A percentile compares a stretch with the other conserved stretches of the same genome.
Conservation (phyloP, 169 alveolate species). For the Theileria sp. region DNA sequence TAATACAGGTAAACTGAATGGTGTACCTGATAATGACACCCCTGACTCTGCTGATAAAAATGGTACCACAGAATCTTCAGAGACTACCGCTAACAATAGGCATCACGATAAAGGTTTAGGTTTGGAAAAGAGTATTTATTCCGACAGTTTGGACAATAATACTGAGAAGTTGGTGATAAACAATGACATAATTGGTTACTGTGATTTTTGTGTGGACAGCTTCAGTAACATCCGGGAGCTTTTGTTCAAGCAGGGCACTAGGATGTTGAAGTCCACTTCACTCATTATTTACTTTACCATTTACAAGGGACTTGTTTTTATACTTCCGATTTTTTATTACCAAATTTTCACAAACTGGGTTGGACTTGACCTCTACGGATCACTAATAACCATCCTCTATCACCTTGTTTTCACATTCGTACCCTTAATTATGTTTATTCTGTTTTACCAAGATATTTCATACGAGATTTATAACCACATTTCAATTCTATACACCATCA, state of each 20-base stretch:
- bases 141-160: not conserved
- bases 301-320: conserved; percentile 31
- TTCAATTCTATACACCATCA: conserved; percentile 42
- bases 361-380: conserved; percentile 51
- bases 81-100: not conserved
- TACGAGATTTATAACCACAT: conserved; percentile 21
- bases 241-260: conserved; percentile 49
- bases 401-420: conserved; percentile 41
- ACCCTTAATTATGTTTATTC: conserved; percentile 27
- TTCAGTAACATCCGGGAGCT: conserved; percentile 44
- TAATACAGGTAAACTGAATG: not conserved
- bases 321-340: conserved; percentile 51
- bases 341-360: conserved; percentile 60
- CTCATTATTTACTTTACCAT: conserved; percentile 30
- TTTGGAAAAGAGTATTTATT: not conserved
- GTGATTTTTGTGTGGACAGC: conserved; percentile 36
- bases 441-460: conserved; percentile 28
- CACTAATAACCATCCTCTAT: conserved; percentile 28
- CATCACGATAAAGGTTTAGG: not conserved
- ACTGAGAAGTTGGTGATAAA: conserved; percentile 4
- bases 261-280: conserved; percentile 21
- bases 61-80: not conserved
- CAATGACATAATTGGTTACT: conserved; percentile 32
- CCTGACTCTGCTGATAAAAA: not conserved
- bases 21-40: not conserved